These are phyloP conservation scores for Sphaerostilbella broomeana DNA, from an alignment of 2,329 filamentous ascomycete species.

Conservation along the genomic window DNA sequence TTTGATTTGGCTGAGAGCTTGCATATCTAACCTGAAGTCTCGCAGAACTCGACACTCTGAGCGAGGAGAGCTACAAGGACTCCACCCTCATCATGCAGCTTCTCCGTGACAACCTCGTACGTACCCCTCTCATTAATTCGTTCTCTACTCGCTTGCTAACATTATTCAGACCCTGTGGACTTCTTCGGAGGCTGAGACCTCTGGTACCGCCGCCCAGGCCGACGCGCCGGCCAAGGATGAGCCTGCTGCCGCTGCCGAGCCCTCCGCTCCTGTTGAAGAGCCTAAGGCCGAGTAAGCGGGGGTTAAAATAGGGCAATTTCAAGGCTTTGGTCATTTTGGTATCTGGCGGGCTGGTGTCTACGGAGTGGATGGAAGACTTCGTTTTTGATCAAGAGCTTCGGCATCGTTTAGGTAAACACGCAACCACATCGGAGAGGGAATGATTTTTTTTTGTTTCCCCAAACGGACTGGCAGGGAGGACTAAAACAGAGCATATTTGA, in stretches of 20 bases:
- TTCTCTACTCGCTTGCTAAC: slow-evolving; percentile 23
- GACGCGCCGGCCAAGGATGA: slow-evolving; percentile 39
- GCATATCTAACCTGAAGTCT: too few relatives aligned
- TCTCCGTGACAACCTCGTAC: slow-evolving; percentile 89
- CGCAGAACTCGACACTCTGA: slow-evolving; percentile 87
- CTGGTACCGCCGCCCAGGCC: slow-evolving; percentile 47
- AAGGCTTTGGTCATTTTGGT: slow-evolving; percentile 28
- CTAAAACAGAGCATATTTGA: slow-evolving; percentile 43
- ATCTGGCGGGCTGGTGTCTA: slow-evolving; percentile 54
- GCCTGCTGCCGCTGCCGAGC: slow-evolving; percentile 48
- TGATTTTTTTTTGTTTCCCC: slow-evolving; percentile 29
- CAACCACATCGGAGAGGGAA: slow-evolving; percentile 32
- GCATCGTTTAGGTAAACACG: slow-evolving; percentile 42
- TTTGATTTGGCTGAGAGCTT: neutral
- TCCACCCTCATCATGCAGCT: slow-evolving; percentile 98
- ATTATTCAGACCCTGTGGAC: slow-evolving; percentile 85
- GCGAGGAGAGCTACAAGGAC: slow-evolving; percentile 99
- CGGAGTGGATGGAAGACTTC: slow-evolving; percentile 56
- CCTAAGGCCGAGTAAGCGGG: slow-evolving; percentile 58
- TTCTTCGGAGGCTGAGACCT: slow-evolving; percentile 90
- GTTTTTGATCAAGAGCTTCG: slow-evolving; percentile 43
- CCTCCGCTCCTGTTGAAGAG: slow-evolving; percentile 56
- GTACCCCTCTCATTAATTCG: neutral
- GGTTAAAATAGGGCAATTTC: slow-evolving; percentile 20
- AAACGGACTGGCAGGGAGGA: slow-evolving; percentile 33